Evolutionary conservation across 306 rosid genomes (phyloP), one percentile per base, ranked within the genome.

Genomic region (Abrus precatorius): DNA sequence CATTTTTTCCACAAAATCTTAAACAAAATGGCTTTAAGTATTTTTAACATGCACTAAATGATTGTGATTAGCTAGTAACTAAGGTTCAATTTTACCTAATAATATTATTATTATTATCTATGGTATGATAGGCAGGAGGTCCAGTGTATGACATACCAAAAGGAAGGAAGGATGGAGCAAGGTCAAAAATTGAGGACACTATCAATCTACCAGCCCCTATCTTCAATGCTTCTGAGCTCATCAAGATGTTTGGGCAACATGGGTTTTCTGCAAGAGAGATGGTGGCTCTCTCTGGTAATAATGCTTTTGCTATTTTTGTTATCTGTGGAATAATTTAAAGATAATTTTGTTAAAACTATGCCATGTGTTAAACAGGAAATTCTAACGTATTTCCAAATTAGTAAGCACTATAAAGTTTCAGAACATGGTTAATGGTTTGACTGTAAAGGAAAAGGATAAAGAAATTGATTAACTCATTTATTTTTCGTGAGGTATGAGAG

Each of bases 211-310:
- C 97, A 1, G 4, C 87, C 0, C 95, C 97, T 6, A 59, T 70
- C 66, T 63, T 91, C 28, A 94, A 94, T 83, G 97, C 97, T 63
- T 87, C 97, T 70, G 61, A 90, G 44, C 97, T 94, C 69, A 79
- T 94, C 48, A 68, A 2, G 2, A 38, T 84, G 80, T 94, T 94
- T 53, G 88, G 86, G 2, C 85, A 84, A 57, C 97, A 80, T 77
- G 98, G 98, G 3, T 88, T 92, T 63, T 87, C 83, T 38, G 80
- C 84, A 49, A 90, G 72, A 49, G 91, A 94, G 64, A 83, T 89
- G 94, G 97, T 94, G 47, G 97, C 97, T 62, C 88, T 94, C 34
- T 94, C 97, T 1, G 98, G 97, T 93, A 86, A 74, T 5, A 74
- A 43, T 5, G 32, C 6, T 60, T 69, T n/a, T 54, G 3, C 28